A percentile compares a stretch with the other conserved stretches of the same genome.
These are phyloP conservation scores for Anisodus acutangulus DNA, from an alignment of 257 asterid species.

Conservation along the genomic window DNA sequence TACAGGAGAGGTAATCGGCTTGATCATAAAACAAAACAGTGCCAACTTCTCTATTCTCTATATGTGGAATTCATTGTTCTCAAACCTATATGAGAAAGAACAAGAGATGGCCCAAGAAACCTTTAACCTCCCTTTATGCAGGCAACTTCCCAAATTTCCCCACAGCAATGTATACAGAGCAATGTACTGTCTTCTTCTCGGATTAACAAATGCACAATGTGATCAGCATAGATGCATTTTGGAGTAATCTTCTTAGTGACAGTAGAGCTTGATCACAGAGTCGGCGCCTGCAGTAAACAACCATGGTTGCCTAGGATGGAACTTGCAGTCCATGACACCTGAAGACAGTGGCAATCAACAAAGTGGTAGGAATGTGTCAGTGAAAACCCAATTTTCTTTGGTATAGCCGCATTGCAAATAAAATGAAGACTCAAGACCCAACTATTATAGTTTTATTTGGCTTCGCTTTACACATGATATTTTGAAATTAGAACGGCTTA, in stretches of 20 bases:
- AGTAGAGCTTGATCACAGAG: conserved; percentile 81
- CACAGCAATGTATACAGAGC: conserved; percentile 9
- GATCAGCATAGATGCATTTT: neutral
- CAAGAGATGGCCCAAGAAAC: neutral
- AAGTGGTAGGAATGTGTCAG: neutral
- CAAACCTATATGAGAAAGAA: conserved; percentile 3
- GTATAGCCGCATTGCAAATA: neutral
- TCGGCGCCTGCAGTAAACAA: conserved; percentile 92
- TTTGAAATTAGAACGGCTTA: no score
- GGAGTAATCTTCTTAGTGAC: conserved; percentile 50
- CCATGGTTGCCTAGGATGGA: conserved; percentile 99
- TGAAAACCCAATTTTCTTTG: neutral
- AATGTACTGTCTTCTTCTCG: neutral
- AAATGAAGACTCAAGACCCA: conserved; percentile 27
- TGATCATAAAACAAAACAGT: neutral
- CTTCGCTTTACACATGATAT: no score
- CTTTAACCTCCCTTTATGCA: neutral
- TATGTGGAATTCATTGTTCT: conserved; percentile 23
- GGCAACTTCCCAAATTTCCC: neutral
- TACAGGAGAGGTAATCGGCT: neutral
- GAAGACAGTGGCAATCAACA: conserved; percentile 37
- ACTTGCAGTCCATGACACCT: conserved; percentile 94
- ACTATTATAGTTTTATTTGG: neutral
- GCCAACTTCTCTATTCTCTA: conserved; percentile 12
- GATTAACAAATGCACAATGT: neutral